Conservation (phyloP, 164 flowering plant genomes). For the Tetrastigma voinierianum region DNA sequence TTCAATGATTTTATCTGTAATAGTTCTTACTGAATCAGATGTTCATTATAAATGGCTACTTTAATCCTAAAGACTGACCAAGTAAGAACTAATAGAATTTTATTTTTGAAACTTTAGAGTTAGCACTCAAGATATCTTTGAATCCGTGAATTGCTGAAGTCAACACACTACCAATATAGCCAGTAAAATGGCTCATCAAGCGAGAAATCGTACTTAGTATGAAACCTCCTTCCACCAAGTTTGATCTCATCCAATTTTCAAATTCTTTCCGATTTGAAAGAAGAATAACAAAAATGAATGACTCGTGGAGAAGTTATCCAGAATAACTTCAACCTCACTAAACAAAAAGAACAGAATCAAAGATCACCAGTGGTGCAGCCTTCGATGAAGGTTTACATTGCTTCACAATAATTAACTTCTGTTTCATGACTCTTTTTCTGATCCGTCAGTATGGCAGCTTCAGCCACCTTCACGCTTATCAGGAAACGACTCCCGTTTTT, state of each 20-base stretch:
- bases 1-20: no score
- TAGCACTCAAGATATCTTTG: constrained; percentile 87
- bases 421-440: constrained; percentile 64
- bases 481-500: no score
- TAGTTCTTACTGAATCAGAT: background rate
- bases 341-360: constrained; percentile 62
- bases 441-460: constrained; percentile 55
- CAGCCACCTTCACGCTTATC: constrained; percentile 43
- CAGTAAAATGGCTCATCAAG: constrained; percentile 94
- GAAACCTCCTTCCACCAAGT: constrained; percentile 98
- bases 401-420: constrained; percentile 68
- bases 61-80: constrained; percentile 12
- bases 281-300: no score
- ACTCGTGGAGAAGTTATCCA: no score
- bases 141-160: constrained; percentile 91
- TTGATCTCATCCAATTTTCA: constrained; percentile 48
- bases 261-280: constrained; percentile 10
- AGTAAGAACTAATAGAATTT: constrained; percentile 10
- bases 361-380: constrained; percentile 97
- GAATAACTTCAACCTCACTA: constrained; percentile 43
- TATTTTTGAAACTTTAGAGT: constrained; percentile 67
- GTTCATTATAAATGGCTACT: background rate
- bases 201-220: no score
- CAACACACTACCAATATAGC: constrained; percentile 99
- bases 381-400: constrained; percentile 55